Percentiles rank a stretch among this genome's conserved stretches.
Evolutionary conservation across 73 alveolate genomes (phyloP).

Genomic region (Paramecium caudatum): DNA sequence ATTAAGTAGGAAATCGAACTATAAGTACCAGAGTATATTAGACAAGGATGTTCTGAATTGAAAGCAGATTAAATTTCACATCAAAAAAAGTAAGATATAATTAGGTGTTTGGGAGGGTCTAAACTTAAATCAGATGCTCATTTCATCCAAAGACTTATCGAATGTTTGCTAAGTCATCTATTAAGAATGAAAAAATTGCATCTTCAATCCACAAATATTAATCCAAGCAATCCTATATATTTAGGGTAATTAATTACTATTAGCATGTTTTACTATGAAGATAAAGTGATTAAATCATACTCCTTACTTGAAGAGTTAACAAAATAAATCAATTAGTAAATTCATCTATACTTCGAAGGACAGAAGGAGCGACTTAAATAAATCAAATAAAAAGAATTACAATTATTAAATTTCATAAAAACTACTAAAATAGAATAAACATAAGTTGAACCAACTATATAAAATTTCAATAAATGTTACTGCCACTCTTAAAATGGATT

Average conservation of each 20-base stretch:
- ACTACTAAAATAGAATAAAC: not conserved
- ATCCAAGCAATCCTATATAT: constrained; percentile 26
- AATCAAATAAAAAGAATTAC: not conserved
- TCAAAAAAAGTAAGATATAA: constrained; percentile 18
- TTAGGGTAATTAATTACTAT: constrained; percentile 39
- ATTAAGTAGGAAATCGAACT: constrained; percentile 36
- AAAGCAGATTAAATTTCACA: constrained; percentile 5
- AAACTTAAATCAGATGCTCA: not conserved
- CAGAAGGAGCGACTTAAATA: not conserved
- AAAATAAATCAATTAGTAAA: not conserved
- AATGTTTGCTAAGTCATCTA: constrained; percentile 23
- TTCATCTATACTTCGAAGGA: not conserved
- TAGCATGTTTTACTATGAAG: constrained; percentile 30
- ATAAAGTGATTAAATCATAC: not conserved
- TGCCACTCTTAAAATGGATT: constrained; percentile 25
- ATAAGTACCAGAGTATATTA: not conserved
- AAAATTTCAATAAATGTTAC: constrained; percentile 1
- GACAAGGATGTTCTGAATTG: not conserved
- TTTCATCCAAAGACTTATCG: not conserved
- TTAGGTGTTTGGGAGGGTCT: not conserved
- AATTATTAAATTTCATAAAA: constrained; percentile 1
- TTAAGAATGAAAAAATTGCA: not conserved
- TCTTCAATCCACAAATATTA: not conserved
- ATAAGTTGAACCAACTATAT: too few species aligned
- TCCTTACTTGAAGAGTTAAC: constrained; percentile 14